Evolutionary conservation across 2,329 filamentous ascomycete species (phyloP), one percentile per base, ranked within the genome.

Genomic region (Endoconidiophora polonica): DNA sequence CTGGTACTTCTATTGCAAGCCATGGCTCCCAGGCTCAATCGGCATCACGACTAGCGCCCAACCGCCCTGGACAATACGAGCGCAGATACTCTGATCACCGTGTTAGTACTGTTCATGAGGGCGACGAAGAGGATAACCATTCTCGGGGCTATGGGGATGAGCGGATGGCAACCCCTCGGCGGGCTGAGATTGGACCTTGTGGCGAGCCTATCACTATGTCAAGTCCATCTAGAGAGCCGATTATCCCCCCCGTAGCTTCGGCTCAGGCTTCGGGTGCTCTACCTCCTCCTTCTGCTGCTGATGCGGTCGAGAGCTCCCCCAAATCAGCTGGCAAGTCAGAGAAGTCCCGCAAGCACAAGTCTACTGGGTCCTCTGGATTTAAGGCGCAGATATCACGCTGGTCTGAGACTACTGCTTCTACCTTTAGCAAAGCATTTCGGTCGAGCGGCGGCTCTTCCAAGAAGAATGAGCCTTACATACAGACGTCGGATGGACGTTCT

Each of bases 351-450:
- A 95, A 94, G 67, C 84, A 93, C 67, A 94, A 94, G 63, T 90
- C 86, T 1, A 83, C 76, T 60, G 79, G 79, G 52, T 91, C 86
- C 0, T 86, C 84, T 0, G 71, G 75, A 47, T 79, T 77, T 70
- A 83, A 94, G 54, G 87, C 88, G 22, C 95, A 94, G 68, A 88
- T 94, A 55, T 96, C 91, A 4, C 78, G 91, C 41, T 98, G 91
- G 91, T 96, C 90, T 0, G 91, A 93, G 66, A 96, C 90, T 2
- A 98, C 91, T 0, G 77, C 88, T 3, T 94, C 87, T 0, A 94
- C 86, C 54, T 79, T 87, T 41, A 81, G 85, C 42, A 82, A 83
- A 57, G 83, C 81, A 39, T 83, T 88, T 62, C 77, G 82, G 39
- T 77, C 76, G 58, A 85, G 78, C 58, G 71, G 70, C 14, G 41